Conservation (phyloP, 2,329 filamentous ascomycete species). For the Blastomyces parvus region DNA sequence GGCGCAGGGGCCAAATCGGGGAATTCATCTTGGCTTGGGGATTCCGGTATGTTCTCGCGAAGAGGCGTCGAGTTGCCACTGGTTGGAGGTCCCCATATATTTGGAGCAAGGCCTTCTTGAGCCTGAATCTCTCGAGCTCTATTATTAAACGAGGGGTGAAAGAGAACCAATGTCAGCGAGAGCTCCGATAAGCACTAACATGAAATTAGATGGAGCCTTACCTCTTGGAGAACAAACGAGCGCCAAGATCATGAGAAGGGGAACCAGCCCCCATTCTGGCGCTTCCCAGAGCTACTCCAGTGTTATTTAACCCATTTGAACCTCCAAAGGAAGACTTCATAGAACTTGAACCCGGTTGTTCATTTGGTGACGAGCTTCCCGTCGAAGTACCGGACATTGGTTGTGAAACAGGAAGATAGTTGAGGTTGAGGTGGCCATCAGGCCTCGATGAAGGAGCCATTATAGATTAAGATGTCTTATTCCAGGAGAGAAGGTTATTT, state of each 20-base stretch:
- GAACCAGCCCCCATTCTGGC: conserved; percentile 81
- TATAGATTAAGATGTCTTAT: conserved; percentile 58
- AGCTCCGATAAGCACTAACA: conserved; percentile 2
- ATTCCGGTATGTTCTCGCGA: conserved; percentile 94
- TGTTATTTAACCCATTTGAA: conserved; percentile 50
- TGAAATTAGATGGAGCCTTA: conserved; percentile 40
- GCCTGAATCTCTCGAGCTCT: conserved; percentile 95
- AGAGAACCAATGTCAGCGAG: conserved; percentile 3
- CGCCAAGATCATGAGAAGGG: conserved; percentile 84
- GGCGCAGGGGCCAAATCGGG: conserved; percentile 73
- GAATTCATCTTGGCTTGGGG: conserved; percentile 83
- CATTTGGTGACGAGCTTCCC: conserved; percentile 69
- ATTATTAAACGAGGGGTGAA: conserved; percentile 30
- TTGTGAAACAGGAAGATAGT: conserved; percentile 62
- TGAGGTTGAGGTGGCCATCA: conserved; percentile 72
- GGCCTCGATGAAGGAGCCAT: conserved; percentile 77
- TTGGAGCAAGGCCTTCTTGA: conserved; percentile 74
- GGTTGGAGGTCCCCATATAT: conserved; percentile 88
- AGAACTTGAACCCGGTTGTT: conserved; percentile 54
- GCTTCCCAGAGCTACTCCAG: conserved; percentile 43
- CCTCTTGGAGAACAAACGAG: conserved; percentile 83
- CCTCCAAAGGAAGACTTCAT: conserved; percentile 66
- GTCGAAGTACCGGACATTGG: conserved; percentile 70
- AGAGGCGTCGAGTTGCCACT: conserved; percentile 94
- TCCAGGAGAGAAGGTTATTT: conserved; percentile 2